Conservation (phyloP, 164 flowering plant genomes). For the Magnolia changhungtana region DNA sequence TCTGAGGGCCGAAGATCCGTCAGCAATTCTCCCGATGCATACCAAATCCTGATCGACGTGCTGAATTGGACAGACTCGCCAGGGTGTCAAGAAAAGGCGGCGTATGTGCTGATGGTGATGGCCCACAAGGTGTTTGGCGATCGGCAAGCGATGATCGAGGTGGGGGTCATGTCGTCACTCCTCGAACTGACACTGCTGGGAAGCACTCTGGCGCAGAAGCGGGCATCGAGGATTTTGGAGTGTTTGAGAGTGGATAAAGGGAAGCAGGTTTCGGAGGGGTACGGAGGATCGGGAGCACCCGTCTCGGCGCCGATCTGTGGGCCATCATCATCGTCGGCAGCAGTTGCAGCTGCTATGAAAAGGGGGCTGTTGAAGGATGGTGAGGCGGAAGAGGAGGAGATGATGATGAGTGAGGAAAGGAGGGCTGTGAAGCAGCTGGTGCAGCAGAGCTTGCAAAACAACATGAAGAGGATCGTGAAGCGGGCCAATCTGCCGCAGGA, state of each 20-base stretch:
- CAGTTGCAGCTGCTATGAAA: slow-evolving; percentile 1
- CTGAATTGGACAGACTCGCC: slow-evolving; percentile 86
- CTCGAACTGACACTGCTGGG: slow-evolving; percentile 91
- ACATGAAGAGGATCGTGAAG: slow-evolving; percentile 84
- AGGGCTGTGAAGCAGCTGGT: slow-evolving; percentile 88
- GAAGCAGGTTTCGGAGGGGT: slow-evolving; percentile 55
- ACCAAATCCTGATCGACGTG: slow-evolving; percentile 68
- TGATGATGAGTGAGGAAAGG: slow-evolving; percentile 77
- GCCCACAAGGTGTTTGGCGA: slow-evolving; percentile 82
- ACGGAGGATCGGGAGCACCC: slow-evolving; percentile 28
- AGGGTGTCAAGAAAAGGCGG: slow-evolving; percentile 81
- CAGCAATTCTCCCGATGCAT: slow-evolving; percentile 42
- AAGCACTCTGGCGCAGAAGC: slow-evolving; percentile 81
- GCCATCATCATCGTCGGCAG: slow-evolving; percentile 38
- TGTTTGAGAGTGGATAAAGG: slow-evolving; percentile 79
- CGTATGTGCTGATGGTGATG: slow-evolving; percentile 88
- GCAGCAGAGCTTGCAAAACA: slow-evolving; percentile 88
- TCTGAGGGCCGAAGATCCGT: slow-evolving; percentile 74
- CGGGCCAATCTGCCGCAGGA: slow-evolving; percentile 92
- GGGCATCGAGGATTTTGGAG: slow-evolving; percentile 89
- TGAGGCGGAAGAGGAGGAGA: slow-evolving; percentile 36
- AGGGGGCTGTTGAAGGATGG: slow-evolving; percentile 23
- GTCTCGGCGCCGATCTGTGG: slow-evolving; percentile 78
- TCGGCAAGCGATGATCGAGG: slow-evolving; percentile 78
- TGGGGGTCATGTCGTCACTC: slow-evolving; percentile 63